These are phyloP conservation scores for Alloteropsis semialata DNA, from an alignment of 176 grass and related monocot species.

Conservation along the genomic window DNA sequence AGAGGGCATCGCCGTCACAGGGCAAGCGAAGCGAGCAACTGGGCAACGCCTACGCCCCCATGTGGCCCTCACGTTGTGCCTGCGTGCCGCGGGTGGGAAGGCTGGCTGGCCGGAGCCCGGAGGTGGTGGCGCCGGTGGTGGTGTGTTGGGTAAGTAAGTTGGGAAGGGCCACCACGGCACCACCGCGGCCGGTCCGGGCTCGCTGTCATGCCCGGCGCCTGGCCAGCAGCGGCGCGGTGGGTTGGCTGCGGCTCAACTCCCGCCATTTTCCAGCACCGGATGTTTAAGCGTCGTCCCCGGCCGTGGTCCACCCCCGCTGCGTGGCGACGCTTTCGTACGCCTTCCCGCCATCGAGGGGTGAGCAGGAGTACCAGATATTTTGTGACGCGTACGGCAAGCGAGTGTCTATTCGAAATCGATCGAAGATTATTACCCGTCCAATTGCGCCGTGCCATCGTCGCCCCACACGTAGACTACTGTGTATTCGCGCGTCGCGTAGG, in stretches of 20 bases:
- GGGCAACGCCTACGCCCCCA: background rate
- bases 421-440: background rate
- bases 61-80: slow-evolving; percentile 32
- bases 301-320: background rate
- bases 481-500: background rate
- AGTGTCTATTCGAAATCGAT: background rate
- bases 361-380: background rate
- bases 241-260: background rate
- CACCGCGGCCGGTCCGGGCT: background rate
- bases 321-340: background rate
- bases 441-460: background rate
- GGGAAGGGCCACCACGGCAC: slow-evolving; percentile 35
- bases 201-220: background rate
- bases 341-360: background rate
- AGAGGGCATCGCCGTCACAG: background rate
- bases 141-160: slow-evolving; percentile 2
- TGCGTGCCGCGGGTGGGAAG: background rate
- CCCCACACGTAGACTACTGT: background rate
- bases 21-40: background rate
- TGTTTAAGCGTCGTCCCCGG: background rate
- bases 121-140: background rate
- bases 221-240: background rate
- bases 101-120: background rate
- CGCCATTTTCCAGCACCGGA: background rate
- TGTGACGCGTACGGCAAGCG: background rate